These are phyloP conservation scores for Nakazawaea molendinolei DNA, from an alignment of 805 yeast species.

Conservation along the genomic window DNA sequence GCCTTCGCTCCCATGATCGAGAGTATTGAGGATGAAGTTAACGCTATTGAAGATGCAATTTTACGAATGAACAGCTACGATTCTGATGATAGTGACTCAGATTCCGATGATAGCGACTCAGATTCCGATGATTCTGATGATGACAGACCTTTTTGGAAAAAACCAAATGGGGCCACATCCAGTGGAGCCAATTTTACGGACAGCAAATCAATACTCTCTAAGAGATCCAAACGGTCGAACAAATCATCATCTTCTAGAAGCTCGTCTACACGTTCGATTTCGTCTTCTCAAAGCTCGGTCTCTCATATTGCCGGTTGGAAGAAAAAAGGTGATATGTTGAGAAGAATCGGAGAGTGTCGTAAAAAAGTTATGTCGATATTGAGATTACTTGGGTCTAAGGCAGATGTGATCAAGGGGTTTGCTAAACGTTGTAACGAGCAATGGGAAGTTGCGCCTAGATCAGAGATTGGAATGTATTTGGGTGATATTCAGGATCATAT, in stretches of 20 bases:
- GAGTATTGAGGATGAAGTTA: constrained; percentile 89
- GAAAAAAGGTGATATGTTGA: constrained; percentile 88
- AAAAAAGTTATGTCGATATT: constrained; percentile 88
- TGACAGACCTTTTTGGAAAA: constrained; percentile 26
- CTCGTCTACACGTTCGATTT: constrained; percentile 11
- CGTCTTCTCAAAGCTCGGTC: constrained; percentile 29
- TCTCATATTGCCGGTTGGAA: constrained; percentile 65
- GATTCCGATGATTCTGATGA: constrained; percentile 26
- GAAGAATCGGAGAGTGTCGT: constrained; percentile 92
- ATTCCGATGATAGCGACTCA: constrained; percentile 19
- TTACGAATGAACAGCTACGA: constrained; percentile 74
- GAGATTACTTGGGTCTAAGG: constrained; percentile 82
- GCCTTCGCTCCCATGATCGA: constrained; percentile 96
- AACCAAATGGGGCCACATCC: constrained; percentile 18
- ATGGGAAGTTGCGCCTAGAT: constrained; percentile 71
- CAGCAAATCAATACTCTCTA: constrained; percentile 16
- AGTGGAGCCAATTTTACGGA: constrained; percentile 16
- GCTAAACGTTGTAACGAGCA: constrained; percentile 85
- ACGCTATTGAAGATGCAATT: constrained; percentile 89
- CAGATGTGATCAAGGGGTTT: constrained; percentile 96
- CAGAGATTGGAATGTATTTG: constrained; percentile 88
- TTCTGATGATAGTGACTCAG: constrained; percentile 33
- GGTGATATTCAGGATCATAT: constrained; percentile 98
- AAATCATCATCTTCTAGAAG: constrained; percentile 20
- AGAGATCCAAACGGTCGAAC: constrained; percentile 16